Base-by-base conservation (phyloP, 225 moss, liverwort and hornwort genomes). In the Pleurozium schreberi region DNA sequence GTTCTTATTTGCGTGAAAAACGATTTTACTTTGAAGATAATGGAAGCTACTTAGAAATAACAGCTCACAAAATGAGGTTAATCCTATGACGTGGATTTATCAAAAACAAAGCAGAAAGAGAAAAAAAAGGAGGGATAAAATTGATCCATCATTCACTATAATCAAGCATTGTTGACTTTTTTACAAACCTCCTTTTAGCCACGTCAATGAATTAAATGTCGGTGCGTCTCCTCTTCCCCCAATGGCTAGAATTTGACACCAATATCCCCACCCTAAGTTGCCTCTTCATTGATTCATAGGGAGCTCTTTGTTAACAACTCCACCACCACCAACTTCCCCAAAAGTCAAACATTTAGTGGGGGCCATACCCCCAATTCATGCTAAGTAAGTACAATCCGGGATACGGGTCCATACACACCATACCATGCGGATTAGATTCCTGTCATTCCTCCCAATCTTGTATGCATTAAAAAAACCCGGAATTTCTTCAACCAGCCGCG, bases 51-150 rank as follows among this genome's bases (percentile, higher is more conserved):
- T 26, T 17, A 10, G 23, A 36, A 53, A 10, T 53, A 53, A 36
- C 22, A 34, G 4, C 3, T n/a, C 0, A 26, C 17, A 78, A 26
- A 1, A 58, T 0, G 0, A 19, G 10, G 10, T 58, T 26, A 58
- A 58, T n/a, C 28, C 28, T 3, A 58, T 12, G 28, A n/a, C 5
- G 26, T 11, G 3, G 8, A 58, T 10, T 38, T 10, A 38, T 7
- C 18, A 40, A n/a, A 80, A 80, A 58, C 2, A 80, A 55, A 57
- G 11, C 4, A 11, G 25, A 78, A 17, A 17, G 2, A 26, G n/a
- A 55, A 57, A 9, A 0, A n/a, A 25, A 26, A 57, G 0, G 11
- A 55, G 0, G 5, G 1, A 59, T 13, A 28, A 28, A 28, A 19
- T 28, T 25, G 2, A 59, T 42, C 6, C 14, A 28, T 6, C 60